Evolutionary conservation across 805 yeast species (phyloP), one percentile per base, ranked within the genome.

Genomic region (Ogataea ganodermae): DNA sequence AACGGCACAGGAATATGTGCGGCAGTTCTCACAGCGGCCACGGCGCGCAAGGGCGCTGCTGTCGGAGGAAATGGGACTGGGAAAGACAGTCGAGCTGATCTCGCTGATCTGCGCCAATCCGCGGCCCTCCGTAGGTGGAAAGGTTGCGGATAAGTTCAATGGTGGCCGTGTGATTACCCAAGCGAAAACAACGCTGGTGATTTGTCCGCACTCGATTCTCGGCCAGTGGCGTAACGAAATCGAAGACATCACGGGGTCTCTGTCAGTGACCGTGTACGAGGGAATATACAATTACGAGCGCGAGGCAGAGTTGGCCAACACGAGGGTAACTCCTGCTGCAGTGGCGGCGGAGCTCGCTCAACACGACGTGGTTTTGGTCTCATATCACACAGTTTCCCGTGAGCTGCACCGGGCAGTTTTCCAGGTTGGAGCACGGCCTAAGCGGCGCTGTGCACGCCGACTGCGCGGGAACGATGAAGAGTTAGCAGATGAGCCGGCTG

Each of bases 1-100:
- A 1, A 60, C 65, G 18, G 70, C 74, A 1, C 41, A 66, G 2
- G 42, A 60, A 3, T 69, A 59, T 42, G 46, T 71, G 6, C 14
- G 31, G 2, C 22, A 50, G 1, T 38, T 24, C 0, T 44, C 56
- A 1, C 42, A 43, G 14, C 21, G 38, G 3, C 45, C 39, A 8
- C 55, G 58, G 6, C 58, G 60, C 2, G 83, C 78, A 0, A 73
- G 75, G 42, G 97, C 95, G 0, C 68, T 94, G 6, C 65, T 94
- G 27, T 86, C 94, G 1, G 99, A 92, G 59, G 99, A 94, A 65
- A 94, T 94, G 99, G 99, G 99, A 0, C 74, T 94, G 6, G 99
- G 99, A 0, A 94, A 94, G 61, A 92, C 99, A 0, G 82, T 94
- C 3, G 99, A 94, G 62, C 72, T 90, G 12, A 72, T 88, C 2